phyloP scores from a whole-genome alignment of 495 filamentous ascomycete genomes.

The Trichoderma erinaceum region DNA sequence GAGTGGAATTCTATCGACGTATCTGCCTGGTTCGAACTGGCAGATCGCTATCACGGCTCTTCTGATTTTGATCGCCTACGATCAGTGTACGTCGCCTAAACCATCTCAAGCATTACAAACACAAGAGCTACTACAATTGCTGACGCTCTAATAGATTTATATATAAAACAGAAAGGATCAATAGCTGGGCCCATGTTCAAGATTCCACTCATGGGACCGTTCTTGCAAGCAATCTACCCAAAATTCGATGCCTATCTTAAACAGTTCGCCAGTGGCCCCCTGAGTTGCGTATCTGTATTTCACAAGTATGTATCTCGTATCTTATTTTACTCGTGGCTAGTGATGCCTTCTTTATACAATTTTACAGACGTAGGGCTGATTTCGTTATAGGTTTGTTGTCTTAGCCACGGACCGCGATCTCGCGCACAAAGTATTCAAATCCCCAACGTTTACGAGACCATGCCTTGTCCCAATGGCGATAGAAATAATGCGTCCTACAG shows the following conservation, averaged over 20 bases:
- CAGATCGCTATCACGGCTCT: slow-evolving; percentile 21
- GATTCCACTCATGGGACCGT: slow-evolving; percentile 87
- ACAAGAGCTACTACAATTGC: neutral
- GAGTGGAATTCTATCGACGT: neutral
- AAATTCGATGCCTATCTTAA: slow-evolving; percentile 76
- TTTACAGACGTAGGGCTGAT: neutral
- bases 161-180: slow-evolving; percentile 73
- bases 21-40: slow-evolving; percentile 12
- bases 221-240: slow-evolving; percentile 79
- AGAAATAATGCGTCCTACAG: slow-evolving; percentile 83
- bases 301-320: slow-evolving; percentile 70
- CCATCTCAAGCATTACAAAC: neutral
- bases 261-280: slow-evolving; percentile 82
- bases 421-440: slow-evolving; percentile 95
- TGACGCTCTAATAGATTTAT: slow-evolving; percentile 53
- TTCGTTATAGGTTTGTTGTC: slow-evolving; percentile 68
- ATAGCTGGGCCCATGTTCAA: slow-evolving; percentile 78
- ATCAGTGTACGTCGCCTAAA: slow-evolving; percentile 17
- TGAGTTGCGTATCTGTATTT: slow-evolving; percentile 94
- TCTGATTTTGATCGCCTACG: slow-evolving; percentile 22
- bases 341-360: neutral
- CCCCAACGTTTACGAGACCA: slow-evolving; percentile 83
- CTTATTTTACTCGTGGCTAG: neutral
- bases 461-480: slow-evolving; percentile 93
- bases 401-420: slow-evolving; percentile 93